phyloP scores from a whole-genome alignment of 2,329 filamentous ascomycete species.

The Blastomyces gilchristii region DNA sequence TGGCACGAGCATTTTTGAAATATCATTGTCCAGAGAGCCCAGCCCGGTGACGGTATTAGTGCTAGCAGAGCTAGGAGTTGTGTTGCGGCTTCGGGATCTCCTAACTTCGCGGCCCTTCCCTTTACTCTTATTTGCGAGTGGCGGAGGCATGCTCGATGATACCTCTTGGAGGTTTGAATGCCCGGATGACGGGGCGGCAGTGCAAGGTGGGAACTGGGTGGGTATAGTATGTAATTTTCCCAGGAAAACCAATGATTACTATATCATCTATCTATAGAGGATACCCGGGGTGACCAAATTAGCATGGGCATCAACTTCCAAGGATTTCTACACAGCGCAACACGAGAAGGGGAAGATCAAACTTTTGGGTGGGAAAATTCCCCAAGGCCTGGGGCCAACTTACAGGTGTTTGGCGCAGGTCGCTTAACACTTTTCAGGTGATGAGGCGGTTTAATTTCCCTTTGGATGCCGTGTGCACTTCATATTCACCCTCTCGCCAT shows the following conservation, averaged over 20 bases:
- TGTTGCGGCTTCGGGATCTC: conserved; percentile 51
- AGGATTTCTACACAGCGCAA: not conserved
- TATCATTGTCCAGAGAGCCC: conserved; percentile 47
- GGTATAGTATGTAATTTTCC: not conserved
- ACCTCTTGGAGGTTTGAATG: not conserved
- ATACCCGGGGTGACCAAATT: not conserved
- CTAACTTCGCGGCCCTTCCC: conserved; percentile 44
- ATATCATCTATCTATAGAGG: not conserved
- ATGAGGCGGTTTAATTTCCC: not conserved
- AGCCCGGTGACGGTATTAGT: conserved; percentile 31
- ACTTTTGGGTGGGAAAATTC: not conserved
- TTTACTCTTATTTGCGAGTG: conserved; percentile 40
- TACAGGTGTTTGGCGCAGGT: not conserved
- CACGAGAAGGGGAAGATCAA: not conserved
- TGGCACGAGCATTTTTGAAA: conserved; percentile 39
- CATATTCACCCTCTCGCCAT: not conserved
- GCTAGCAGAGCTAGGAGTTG: conserved; percentile 49
- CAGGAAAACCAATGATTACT: not conserved
- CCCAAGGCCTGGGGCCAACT: not conserved
- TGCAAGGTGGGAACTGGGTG: not conserved
- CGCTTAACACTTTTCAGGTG: not conserved
- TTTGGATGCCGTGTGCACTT: not conserved
- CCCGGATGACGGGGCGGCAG: not conserved
- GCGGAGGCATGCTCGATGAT: conserved; percentile 29
- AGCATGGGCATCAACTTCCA: not conserved